phyloP scores from a whole-genome alignment of 805 yeast species.

The Candida ficus region DNA sequence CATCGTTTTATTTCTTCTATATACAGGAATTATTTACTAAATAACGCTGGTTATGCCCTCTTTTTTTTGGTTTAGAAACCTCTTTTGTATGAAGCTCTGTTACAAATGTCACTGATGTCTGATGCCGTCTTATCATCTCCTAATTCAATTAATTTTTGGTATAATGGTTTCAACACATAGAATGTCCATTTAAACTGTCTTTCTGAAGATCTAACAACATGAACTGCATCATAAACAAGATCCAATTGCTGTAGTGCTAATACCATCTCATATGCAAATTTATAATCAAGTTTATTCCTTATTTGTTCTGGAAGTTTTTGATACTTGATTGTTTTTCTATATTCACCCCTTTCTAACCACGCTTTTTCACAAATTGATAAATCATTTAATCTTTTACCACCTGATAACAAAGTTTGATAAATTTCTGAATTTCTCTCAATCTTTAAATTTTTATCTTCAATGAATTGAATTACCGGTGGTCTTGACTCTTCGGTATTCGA shows the following conservation, averaged over 20 bases:
- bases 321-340: constrained; percentile 52
- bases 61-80: not conserved
- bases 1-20: too few species aligned
- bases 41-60: too few species aligned
- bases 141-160: constrained; percentile 32
- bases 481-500: constrained; percentile 9
- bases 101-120: constrained; percentile 28
- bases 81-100: constrained; percentile 8
- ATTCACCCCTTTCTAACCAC: constrained; percentile 78
- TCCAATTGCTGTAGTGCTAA: constrained; percentile 50
- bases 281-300: constrained; percentile 49
- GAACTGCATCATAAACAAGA: constrained; percentile 62
- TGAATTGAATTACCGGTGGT: constrained; percentile 12
- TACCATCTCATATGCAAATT: constrained; percentile 71
- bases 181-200: constrained; percentile 67
- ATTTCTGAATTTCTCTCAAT: constrained; percentile 18
- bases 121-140: constrained; percentile 38
- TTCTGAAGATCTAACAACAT: constrained; percentile 60
- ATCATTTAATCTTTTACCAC: constrained; percentile 54
- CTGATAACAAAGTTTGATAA: constrained; percentile 28
- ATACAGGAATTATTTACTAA: too few species aligned
- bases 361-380: constrained; percentile 54
- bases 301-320: constrained; percentile 29
- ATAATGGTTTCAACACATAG: constrained; percentile 38
- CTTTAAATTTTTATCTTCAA: constrained; percentile 8